Evolutionary conservation across 768 basidiomycete species (phyloP).

Genomic region (Leccinellum rugosiceps): DNA sequence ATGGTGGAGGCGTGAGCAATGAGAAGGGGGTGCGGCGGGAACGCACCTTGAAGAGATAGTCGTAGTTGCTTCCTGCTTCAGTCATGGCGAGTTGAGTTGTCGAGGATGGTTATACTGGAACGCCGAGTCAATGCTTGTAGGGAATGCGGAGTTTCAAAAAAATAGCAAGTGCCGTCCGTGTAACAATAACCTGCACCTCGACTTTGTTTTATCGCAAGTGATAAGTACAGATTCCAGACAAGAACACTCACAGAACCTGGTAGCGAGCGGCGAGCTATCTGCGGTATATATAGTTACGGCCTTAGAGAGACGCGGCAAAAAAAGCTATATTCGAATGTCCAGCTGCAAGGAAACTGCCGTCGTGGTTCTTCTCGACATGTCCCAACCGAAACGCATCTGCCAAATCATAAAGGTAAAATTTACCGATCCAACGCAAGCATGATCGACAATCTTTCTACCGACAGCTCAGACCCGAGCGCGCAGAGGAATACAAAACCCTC

Average conservation of each 20-base stretch:
- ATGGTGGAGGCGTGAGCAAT: background rate
- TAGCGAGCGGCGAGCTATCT: background rate
- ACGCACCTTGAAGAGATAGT: conserved; percentile 95
- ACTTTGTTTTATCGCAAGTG: background rate
- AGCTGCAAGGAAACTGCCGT: too few relatives aligned
- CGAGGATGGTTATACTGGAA: conserved; percentile 9
- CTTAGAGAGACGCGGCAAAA: background rate
- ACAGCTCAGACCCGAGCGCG: conserved; percentile 53
- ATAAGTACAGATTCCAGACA: background rate
- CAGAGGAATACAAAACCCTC: conserved; percentile 51
- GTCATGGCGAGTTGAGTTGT: conserved; percentile 51
- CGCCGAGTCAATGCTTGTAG: background rate
- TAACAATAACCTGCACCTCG: background rate
- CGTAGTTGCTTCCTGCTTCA: conserved; percentile 88
- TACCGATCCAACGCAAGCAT: background rate
- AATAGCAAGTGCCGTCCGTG: background rate
- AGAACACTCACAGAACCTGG: background rate
- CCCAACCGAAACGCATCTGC: conserved; percentile 53
- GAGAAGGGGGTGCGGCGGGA: background rate
- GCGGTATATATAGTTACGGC: background rate
- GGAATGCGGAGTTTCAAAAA: conserved; percentile 32
- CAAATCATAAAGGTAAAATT: conserved; percentile 63
- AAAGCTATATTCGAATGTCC: conserved; percentile 2
- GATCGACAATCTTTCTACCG: background rate
- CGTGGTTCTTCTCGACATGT: background rate